A percentile compares a stretch with the other conserved stretches of the same genome.
Evolutionary conservation across 2,329 filamentous ascomycete genomes (phyloP).

Genomic region (Penicillium sumatraense): DNA sequence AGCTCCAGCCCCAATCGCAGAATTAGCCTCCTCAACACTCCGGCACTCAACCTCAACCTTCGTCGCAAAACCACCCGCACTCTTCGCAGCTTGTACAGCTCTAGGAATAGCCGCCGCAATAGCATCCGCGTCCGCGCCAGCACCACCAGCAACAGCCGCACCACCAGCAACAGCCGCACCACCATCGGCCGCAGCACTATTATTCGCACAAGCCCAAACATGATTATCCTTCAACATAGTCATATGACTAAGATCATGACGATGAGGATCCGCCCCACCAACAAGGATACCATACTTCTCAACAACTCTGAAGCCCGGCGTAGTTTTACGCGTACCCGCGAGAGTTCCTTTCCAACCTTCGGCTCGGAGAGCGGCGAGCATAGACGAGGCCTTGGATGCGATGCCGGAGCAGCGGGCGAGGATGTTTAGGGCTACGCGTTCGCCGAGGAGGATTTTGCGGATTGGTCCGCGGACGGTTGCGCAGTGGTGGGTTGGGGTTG

Average conservation of each 20-base stretch:
- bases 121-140: no score
- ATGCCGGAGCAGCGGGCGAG: constrained; percentile 90
- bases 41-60: constrained; percentile 98
- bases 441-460: constrained; percentile 82
- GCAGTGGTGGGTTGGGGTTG: constrained; percentile 65
- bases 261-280: constrained; percentile 87
- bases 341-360: constrained; percentile 80
- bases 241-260: constrained; percentile 91
- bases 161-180: constrained; percentile 23
- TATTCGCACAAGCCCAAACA: constrained; percentile 78
- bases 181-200: constrained; percentile 30
- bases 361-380: constrained; percentile 57
- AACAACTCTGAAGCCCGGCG: constrained; percentile 89
- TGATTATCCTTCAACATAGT: constrained; percentile 99
- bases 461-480: constrained; percentile 87
- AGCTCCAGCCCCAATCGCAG: constrained; percentile 86
- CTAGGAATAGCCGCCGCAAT: constrained; percentile 72
- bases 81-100: constrained; percentile 81
- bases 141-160: constrained; percentile 25
- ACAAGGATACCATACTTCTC: constrained; percentile 99
- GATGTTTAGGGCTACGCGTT: constrained; percentile 89
- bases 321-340: constrained; percentile 97
- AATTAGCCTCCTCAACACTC: constrained; percentile 83
- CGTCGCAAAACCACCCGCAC: constrained; percentile 83
- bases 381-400: constrained; percentile 64